Conservation (phyloP, 208 protist genomes). For the Leishmania gerbilli region DNA sequence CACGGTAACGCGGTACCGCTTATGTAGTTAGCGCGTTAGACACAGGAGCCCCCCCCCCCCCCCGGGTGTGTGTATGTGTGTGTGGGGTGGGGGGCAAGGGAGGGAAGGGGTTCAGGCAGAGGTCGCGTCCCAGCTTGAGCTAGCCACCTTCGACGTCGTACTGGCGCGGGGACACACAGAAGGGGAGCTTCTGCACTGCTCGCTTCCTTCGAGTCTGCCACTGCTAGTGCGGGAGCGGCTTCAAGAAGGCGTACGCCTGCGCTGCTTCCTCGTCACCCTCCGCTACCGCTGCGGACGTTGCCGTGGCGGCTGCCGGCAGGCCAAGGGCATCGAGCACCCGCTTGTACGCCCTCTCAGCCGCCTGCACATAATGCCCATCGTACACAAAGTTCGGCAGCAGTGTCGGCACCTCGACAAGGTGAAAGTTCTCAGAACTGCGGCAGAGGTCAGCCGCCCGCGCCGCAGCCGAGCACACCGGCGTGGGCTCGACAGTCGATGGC, state of each 20-base stretch:
- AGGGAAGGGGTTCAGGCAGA: not conserved
- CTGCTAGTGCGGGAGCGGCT: conserved; percentile 11
- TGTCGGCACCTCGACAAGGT: conserved; percentile 54
- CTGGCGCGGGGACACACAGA: not conserved
- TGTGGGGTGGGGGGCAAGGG: no score
- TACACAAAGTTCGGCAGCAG: conserved; percentile 58
- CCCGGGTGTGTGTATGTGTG: no score
- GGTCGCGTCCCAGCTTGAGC: not conserved
- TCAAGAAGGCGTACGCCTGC: conserved; percentile 19
- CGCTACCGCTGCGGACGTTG: not conserved
- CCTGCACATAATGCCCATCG: conserved; percentile 55
- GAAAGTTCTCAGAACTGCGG: conserved; percentile 18
- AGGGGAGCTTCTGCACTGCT: not conserved
- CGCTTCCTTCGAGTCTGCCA: not conserved
- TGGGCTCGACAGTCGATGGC: not conserved
- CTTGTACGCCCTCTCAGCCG: conserved; percentile 46
- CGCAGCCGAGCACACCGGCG: not conserved
- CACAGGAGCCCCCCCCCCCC: not conserved
- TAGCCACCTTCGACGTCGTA: not conserved
- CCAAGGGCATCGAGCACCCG: conserved; percentile 38
- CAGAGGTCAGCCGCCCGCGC: conserved; percentile 18
- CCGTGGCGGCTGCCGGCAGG: conserved; percentile 1
- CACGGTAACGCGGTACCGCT: not conserved
- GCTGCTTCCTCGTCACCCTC: conserved; percentile 2
- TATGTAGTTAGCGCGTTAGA: not conserved